A percentile compares a stretch with the other conserved stretches of the same genome.
Evolutionary conservation across 176 grass and related monocot genomes (phyloP).

Genomic region (Juncus effusus): DNA sequence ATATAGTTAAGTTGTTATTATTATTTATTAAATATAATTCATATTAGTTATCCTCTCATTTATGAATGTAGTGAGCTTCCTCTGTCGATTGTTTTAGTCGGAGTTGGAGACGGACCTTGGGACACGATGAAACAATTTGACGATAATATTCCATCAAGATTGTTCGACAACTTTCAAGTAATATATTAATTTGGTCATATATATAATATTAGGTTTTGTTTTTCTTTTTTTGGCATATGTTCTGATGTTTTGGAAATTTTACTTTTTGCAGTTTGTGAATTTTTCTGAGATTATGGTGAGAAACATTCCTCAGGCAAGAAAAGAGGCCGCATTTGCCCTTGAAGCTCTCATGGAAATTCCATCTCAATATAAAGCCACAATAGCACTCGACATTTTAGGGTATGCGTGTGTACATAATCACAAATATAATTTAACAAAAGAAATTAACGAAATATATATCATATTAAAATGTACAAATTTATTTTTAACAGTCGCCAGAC

Average conservation of each 20-base stretch:
- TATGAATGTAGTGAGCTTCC: slow-evolving; percentile 38
- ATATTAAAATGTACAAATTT: background rate
- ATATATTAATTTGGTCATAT: background rate
- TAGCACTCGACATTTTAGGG: slow-evolving; percentile 36
- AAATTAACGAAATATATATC: background rate
- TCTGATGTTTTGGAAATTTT: too few relatives aligned
- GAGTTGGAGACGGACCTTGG: slow-evolving; percentile 47
- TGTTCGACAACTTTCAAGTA: slow-evolving; percentile 44
- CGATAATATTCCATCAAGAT: slow-evolving; percentile 35
- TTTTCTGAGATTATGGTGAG: slow-evolving; percentile 44
- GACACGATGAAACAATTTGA: slow-evolving; percentile 49
- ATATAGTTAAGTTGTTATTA: background rate
- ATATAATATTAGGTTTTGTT: too few relatives aligned
- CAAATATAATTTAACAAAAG: background rate
- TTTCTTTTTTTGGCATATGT: too few relatives aligned
- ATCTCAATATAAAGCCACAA: slow-evolving; percentile 47
- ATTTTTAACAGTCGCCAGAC: slow-evolving; percentile 2
- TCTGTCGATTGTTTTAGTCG: slow-evolving; percentile 38
- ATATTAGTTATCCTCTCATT: too few relatives aligned
- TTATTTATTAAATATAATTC: slow-evolving; percentile 2
- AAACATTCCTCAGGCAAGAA: slow-evolving; percentile 25
- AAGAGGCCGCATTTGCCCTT: slow-evolving; percentile 34
- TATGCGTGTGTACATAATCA: slow-evolving; percentile 3
- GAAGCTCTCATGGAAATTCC: slow-evolving; percentile 42
- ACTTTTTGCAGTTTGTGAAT: slow-evolving; percentile 39